Percentiles rank a stretch among this genome's conserved stretches.
These are phyloP conservation scores for Basipetospora sp. DNA, from an alignment of 2,329 filamentous ascomycete species.

Conservation along the genomic window DNA sequence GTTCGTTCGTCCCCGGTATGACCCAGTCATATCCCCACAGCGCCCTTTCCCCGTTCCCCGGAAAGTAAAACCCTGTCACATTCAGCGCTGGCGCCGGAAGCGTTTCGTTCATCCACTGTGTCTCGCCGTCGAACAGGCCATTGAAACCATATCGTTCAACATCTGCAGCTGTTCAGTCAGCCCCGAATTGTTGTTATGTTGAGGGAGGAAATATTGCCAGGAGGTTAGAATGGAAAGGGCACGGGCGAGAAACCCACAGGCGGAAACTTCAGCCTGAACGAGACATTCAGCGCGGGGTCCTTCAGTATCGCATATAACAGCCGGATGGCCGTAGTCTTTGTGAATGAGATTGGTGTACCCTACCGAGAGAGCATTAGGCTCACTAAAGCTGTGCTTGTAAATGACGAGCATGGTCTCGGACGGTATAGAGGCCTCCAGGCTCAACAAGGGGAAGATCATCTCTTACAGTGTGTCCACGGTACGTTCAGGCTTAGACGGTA, in stretches of 20 bases:
- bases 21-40: neutral
- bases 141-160: conserved; percentile 10
- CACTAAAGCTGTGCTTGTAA: too few relatives aligned
- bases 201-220: too few relatives aligned
- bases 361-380: too few relatives aligned
- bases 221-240: neutral
- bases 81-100: conserved; percentile 9
- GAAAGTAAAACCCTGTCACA: conserved; percentile 7
- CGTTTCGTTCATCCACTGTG: conserved; percentile 6
- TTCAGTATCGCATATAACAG: too few relatives aligned
- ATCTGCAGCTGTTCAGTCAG: conserved; percentile 5
- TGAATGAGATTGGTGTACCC: too few relatives aligned
- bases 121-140: conserved; percentile 7
- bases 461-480: neutral
- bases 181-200: neutral
- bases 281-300: too few relatives aligned
- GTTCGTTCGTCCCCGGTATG: neutral
- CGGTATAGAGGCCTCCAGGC: too few relatives aligned
- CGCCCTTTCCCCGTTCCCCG: neutral
- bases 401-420: too few relatives aligned
- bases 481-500: conserved; percentile 6
- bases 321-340: too few relatives aligned
- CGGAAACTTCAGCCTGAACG: too few relatives aligned
- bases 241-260: neutral
- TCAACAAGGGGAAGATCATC: neutral